These are phyloP conservation scores for Ceratobasidium sp. DNA, from an alignment of 1,284 basidiomycete species.

Conservation along the genomic window DNA sequence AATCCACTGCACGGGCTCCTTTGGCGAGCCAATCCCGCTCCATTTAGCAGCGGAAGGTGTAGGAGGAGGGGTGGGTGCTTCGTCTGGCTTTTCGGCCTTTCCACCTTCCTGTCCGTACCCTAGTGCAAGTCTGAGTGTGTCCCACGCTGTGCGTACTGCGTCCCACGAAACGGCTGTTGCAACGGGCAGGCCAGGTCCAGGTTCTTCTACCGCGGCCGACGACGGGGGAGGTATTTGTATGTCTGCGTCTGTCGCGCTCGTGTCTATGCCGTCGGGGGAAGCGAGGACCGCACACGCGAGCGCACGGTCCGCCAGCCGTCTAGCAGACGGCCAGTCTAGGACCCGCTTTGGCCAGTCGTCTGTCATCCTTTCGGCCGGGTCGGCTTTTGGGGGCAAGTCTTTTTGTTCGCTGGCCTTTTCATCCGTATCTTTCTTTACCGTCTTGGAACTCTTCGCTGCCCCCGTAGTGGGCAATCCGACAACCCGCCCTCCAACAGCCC, in stretches of 20 bases:
- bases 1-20: slow-evolving; percentile 24
- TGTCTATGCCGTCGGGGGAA: no score
- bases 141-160: slow-evolving; percentile 15
- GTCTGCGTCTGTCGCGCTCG: background rate
- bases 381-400: background rate
- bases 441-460: slow-evolving; percentile 53
- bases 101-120: slow-evolving; percentile 6
- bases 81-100: slow-evolving; percentile 1
- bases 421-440: slow-evolving; percentile 57
- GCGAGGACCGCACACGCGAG: slow-evolving; percentile 18
- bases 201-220: background rate
- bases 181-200: background rate
- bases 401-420: slow-evolving; percentile 51
- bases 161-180: slow-evolving; percentile 32
- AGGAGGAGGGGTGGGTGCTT: slow-evolving; percentile 9
- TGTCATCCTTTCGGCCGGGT: slow-evolving; percentile 18
- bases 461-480: slow-evolving; percentile 54
- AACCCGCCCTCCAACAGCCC: slow-evolving; percentile 75
- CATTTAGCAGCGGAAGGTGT: slow-evolving; percentile 27
- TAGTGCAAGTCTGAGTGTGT: slow-evolving; percentile 20
- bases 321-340: slow-evolving; percentile 27
- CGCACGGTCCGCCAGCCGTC: slow-evolving; percentile 38
- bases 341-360: slow-evolving; percentile 30
- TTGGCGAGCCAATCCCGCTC: slow-evolving; percentile 40
- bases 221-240: background rate